phyloP scores from a whole-genome alignment of 2,329 filamentous ascomycete species.

The Xylaria sp. region DNA sequence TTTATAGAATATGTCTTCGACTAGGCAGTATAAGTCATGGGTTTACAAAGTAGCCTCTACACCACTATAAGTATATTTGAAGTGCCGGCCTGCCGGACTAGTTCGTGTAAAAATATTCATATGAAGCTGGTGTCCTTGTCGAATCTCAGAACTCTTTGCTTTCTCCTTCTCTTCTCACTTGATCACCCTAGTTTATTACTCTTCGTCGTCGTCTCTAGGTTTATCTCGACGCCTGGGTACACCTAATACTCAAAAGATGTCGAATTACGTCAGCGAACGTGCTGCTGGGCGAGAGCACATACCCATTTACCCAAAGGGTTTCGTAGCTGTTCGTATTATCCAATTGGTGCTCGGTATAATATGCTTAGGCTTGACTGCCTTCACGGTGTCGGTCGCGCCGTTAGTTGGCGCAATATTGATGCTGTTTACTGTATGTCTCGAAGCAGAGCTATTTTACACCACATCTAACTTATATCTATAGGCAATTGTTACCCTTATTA shows the following conservation, averaged over 20 bases:
- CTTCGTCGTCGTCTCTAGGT: background rate
- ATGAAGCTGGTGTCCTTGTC: constrained; percentile 19
- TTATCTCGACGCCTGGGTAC: background rate
- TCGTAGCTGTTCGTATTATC: constrained; percentile 57
- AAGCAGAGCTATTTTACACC: background rate
- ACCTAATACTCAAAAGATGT: constrained; percentile 29
- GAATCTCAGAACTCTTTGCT: background rate
- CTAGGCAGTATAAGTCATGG: background rate
- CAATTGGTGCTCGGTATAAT: constrained; percentile 59
- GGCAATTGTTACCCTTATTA: constrained; percentile 57
- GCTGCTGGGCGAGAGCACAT: constrained; percentile 57
- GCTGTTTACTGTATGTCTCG: constrained; percentile 55
- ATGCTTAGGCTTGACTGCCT: constrained; percentile 60
- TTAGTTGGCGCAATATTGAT: constrained; percentile 44
- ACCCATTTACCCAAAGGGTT: constrained; percentile 57
- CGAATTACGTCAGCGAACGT: constrained; percentile 48
- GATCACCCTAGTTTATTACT: background rate
- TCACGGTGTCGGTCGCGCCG: constrained; percentile 52
- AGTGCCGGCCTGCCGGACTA: background rate
- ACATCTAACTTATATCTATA: constrained; percentile 37
- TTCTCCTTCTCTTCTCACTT: background rate
- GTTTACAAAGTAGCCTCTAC: background rate
- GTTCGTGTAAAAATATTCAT: constrained; percentile 11
- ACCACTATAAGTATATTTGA: background rate
- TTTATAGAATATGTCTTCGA: constrained; percentile 24